phyloP scores from a whole-genome alignment of 2,329 filamentous ascomycete genomes.

The Trichoderma koningiopsis region DNA sequence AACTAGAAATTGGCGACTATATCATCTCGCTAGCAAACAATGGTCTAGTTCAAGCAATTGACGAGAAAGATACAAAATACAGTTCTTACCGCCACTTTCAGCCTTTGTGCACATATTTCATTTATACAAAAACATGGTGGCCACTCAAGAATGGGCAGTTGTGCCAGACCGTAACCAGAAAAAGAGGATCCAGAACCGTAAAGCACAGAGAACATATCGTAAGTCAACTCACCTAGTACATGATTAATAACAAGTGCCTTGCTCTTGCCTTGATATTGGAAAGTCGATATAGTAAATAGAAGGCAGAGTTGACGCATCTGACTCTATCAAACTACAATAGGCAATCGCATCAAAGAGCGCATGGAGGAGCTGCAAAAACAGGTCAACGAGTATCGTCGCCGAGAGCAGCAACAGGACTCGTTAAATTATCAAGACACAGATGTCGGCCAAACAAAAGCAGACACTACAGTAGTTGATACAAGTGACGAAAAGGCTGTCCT shows the following conservation, averaged over 20 bases:
- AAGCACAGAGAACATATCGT: slow-evolving; percentile 23
- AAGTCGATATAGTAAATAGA: neutral
- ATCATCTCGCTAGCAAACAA: neutral
- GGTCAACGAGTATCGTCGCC: slow-evolving; percentile 22
- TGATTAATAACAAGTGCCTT: neutral
- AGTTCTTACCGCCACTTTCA: neutral
- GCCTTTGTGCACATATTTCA: neutral
- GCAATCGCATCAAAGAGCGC: slow-evolving; percentile 23
- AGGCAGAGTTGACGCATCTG: neutral
- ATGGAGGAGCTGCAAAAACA: slow-evolving; percentile 23
- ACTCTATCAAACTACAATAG: neutral
- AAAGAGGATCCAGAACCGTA: slow-evolving; percentile 23
- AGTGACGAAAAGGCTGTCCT: neutral
- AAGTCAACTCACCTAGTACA: neutral
- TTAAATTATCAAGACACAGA: neutral
- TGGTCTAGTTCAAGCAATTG: neutral
- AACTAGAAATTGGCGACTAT: neutral
- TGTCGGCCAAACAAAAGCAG: neutral
- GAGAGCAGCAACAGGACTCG: slow-evolving; percentile 8
- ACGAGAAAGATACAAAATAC: neutral
- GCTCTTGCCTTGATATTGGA: neutral
- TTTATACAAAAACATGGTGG: neutral
- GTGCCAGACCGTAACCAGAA: slow-evolving; percentile 21
- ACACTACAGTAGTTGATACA: neutral
- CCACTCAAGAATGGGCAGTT: slow-evolving; percentile 16